Conservation (phyloP, 176 grass and related monocot genomes). For the Echinochloa phyllopogon region DNA sequence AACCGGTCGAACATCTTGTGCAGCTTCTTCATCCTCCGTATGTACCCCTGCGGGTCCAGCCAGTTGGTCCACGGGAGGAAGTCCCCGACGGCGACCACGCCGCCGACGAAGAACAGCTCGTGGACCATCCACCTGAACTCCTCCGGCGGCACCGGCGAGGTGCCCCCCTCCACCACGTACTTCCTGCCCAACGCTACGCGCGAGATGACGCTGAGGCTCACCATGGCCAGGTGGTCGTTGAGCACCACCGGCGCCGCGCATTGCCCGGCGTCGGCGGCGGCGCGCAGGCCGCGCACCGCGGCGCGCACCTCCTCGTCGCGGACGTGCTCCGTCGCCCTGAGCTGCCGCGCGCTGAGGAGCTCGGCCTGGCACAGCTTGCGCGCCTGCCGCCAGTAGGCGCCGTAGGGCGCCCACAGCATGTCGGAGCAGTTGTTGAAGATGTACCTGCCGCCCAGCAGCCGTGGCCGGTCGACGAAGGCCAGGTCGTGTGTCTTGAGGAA, state of each 20-base stretch:
- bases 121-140: conserved; percentile 62
- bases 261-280: not conserved
- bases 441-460: conserved; percentile 39
- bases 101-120: conserved; percentile 62
- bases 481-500: conserved; percentile 35
- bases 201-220: not conserved
- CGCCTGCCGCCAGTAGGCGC: conserved; percentile 49
- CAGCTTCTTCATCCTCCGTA: conserved; percentile 59
- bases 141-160: conserved; percentile 42
- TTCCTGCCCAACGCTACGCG: conserved; percentile 63
- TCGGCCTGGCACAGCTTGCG: not conserved
- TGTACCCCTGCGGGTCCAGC: conserved; percentile 59
- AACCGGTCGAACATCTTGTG: conserved; percentile 54
- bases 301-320: not conserved
- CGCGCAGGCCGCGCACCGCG: not conserved
- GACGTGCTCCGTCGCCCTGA: not conserved
- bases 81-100: conserved; percentile 59
- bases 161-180: conserved; percentile 34
- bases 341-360: not conserved
- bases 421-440: conserved; percentile 43
- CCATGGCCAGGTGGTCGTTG: conserved; percentile 3
- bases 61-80: conserved; percentile 55
- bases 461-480: conserved; percentile 44
- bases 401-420: conserved; percentile 52
- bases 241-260: not conserved